Evolutionary conservation across 2,329 filamentous ascomycete genomes (phyloP).

Genomic region (Ambrosiella beaveri): DNA sequence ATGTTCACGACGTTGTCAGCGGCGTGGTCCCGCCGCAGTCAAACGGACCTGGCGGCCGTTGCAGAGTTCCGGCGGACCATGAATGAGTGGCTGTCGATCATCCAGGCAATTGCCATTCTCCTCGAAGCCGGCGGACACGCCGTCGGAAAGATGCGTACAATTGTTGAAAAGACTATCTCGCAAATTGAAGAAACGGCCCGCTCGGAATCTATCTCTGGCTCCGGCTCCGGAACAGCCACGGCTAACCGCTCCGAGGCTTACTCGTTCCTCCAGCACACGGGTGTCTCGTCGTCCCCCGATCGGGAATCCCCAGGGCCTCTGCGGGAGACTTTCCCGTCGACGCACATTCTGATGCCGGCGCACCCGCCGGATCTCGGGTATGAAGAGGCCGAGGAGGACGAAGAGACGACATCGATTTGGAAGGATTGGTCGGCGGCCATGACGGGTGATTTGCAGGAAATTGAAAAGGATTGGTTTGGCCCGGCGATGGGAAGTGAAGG

Average conservation of each 20-base stretch:
- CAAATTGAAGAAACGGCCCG: conserved; percentile 28
- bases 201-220: neutral
- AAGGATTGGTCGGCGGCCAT: conserved; percentile 9
- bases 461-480: too few relatives aligned
- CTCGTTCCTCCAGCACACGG: too few relatives aligned
- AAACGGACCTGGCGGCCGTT: conserved; percentile 41
- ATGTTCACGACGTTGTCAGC: conserved; percentile 57
- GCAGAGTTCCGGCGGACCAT: conserved; percentile 47
- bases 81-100: conserved; percentile 49
- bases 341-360: conserved; percentile 5
- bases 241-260: too few relatives aligned
- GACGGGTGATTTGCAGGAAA: neutral
- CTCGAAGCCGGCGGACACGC: conserved; percentile 31
- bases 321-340: conserved; percentile 5
- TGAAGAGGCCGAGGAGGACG: neutral
- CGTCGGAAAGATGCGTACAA: conserved; percentile 27
- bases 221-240: neutral
- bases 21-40: conserved; percentile 47
- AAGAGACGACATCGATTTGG: conserved; percentile 1
- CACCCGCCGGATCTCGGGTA: conserved; percentile 6
- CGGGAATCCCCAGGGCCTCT: neutral
- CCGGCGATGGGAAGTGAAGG: too few relatives aligned
- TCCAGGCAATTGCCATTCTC: conserved; percentile 42
- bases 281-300: neutral
- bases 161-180: conserved; percentile 33